These are phyloP conservation scores for Sanguinoderma infundibulare DNA, from an alignment of 1,284 basidiomycete genomes.

Conservation along the genomic window DNA sequence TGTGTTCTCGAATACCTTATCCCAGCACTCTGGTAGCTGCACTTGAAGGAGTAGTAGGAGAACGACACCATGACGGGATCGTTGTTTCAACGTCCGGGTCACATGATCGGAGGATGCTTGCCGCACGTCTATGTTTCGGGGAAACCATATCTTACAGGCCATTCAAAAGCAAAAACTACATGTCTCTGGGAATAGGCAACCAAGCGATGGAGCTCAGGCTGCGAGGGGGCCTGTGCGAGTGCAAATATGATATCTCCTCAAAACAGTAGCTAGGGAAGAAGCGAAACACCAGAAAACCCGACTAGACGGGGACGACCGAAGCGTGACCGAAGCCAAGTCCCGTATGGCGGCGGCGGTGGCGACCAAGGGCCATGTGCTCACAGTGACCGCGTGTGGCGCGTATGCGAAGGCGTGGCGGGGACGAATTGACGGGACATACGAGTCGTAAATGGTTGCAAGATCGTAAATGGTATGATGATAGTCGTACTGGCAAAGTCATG, in stretches of 20 bases:
- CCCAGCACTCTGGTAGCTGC: neutral
- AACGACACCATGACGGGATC: neutral
- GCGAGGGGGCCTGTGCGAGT: constrained; percentile 21
- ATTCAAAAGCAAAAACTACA: constrained; percentile 18
- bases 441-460: constrained; percentile 40
- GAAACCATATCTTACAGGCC: constrained; percentile 19
- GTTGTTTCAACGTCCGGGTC: neutral
- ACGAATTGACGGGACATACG: constrained; percentile 28
- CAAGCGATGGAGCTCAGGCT: constrained; percentile 4
- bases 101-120: constrained; percentile 17
- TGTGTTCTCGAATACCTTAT: neutral
- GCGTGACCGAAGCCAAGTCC: constrained; percentile 20
- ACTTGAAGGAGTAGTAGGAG: too few species aligned
- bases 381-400: constrained; percentile 18
- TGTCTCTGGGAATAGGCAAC: constrained; percentile 15
- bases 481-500: constrained; percentile 30
- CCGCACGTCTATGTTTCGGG: constrained; percentile 5
- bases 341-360: constrained; percentile 14
- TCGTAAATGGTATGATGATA: constrained; percentile 39
- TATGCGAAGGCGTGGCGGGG: constrained; percentile 19
- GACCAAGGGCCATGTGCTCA: constrained; percentile 24
- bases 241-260: constrained; percentile 31
- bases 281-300: constrained; percentile 20
- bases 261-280: constrained; percentile 23
- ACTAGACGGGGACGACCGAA: constrained; percentile 19